phyloP scores from a whole-genome alignment of 1,284 basidiomycete species.

The Malassezia psittaci region DNA sequence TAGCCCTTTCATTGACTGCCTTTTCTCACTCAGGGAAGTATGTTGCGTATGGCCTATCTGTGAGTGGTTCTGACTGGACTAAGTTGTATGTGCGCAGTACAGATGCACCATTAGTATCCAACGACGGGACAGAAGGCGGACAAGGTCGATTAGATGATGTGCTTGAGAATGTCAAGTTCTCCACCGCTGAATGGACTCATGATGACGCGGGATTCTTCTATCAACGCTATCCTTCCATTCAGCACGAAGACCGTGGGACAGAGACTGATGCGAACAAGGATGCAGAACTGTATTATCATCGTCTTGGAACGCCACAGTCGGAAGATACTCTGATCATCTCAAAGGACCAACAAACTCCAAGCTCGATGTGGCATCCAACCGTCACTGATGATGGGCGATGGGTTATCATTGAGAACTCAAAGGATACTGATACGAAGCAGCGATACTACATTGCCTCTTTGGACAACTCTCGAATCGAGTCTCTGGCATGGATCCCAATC shows the following conservation, averaged over 20 bases:
- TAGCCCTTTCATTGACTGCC: conserved; percentile 30
- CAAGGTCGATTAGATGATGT: conserved; percentile 31
- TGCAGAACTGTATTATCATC: conserved; percentile 43
- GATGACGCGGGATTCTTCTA: conserved; percentile 45
- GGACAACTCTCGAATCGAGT: conserved; percentile 17
- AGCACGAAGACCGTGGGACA: conserved; percentile 37
- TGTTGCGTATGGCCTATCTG: conserved; percentile 40
- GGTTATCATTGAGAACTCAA: conserved; percentile 31
- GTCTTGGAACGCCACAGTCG: conserved; percentile 33
- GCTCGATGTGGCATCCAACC: conserved; percentile 32
- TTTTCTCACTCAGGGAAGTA: conserved; percentile 41
- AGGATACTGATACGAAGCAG: conserved; percentile 41
- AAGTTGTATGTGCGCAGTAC: conserved; percentile 39
- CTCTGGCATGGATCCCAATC: conserved; percentile 37
- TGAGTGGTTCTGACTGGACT: conserved; percentile 43
- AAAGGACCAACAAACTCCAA: conserved; percentile 30
- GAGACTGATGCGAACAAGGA: conserved; percentile 43
- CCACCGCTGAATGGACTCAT: conserved; percentile 30
- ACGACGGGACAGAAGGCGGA: conserved; percentile 27
- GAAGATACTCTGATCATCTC: conserved; percentile 37
- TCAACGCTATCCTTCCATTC: conserved; percentile 33
- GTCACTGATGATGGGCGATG: conserved; percentile 40
- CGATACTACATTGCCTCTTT: conserved; percentile 30
- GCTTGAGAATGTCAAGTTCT: conserved; percentile 41
- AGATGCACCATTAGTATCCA: conserved; percentile 27